Base-by-base conservation (phyloP, 1,284 basidiomycete species). In the Apiotrichum veenhuisii region DNA sequence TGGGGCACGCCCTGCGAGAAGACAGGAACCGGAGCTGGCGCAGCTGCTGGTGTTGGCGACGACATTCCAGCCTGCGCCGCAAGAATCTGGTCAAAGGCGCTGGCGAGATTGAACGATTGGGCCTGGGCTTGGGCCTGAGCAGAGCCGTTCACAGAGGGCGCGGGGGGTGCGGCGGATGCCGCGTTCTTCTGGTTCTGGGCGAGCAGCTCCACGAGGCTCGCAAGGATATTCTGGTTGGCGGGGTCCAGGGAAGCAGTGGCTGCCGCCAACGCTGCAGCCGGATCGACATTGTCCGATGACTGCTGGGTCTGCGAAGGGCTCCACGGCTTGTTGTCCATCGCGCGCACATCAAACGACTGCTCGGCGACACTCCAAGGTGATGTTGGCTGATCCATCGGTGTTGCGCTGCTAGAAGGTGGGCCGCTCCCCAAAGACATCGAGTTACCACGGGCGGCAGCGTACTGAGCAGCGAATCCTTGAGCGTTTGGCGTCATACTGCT, bases 351-450 rank as follows among this genome's bases (percentile, higher is more conserved):
- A 34, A 55, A 58, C 22, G 42, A 36, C 30, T 53, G 36, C 14
- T 49, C 50, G 11, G 40, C 23, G 3, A 49, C 34, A 3, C 42
- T 26, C 69, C 71, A 72, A 3, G 65, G 62, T 5, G 68, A 63
- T 3, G 67, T 58, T 26, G 71, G 65, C 1, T 61, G 61, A 9
- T 72, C 70, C 5, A 71, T 42, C 0, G 70, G 70, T 7, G 71
- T 71, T 2, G 68, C 68, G 2, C 62, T 65, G 20, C 59, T 44
- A 52, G n/a, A n/a, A n/a, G 38, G 50, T 14, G 14, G 17, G 11
- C 41, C 11, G n/a, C 33, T 55, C 18, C 33, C 18, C 9, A 33
- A 18, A 12, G 30, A 38, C 20, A 34, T 42, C n/a, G 45, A 50
- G 53, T 41, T 34, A 11, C 30, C 25, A 33, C 54, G 52, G 5